Conservation (phyloP, 805 yeast species). For the Ogataea pini region DNA sequence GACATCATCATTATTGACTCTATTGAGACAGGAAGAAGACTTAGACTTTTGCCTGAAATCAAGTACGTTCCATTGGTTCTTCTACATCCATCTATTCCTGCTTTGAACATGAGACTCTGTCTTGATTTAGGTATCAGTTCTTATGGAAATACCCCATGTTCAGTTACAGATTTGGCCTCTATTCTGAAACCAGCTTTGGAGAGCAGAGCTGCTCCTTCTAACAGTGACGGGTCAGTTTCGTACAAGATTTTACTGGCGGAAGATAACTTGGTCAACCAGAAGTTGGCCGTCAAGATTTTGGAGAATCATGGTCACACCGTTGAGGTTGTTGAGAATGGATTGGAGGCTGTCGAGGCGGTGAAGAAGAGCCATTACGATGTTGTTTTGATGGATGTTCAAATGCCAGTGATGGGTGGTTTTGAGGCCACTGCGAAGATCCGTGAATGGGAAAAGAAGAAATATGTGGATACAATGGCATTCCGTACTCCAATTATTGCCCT, state of each 20-base stretch:
- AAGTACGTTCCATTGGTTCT: conserved; percentile 84
- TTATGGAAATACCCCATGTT: conserved; percentile 86
- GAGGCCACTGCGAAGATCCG: conserved; percentile 86
- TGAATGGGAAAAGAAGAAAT: conserved; percentile 84
- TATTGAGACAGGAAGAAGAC: conserved; percentile 67
- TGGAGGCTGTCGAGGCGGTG: conserved; percentile 77
- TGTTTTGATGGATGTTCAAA: conserved; percentile 89
- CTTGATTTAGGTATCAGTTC: conserved; percentile 84
- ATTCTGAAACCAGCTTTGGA: conserved; percentile 84
- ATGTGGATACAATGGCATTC: conserved; percentile 65
- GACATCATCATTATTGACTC: conserved; percentile 85
- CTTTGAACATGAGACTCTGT: conserved; percentile 77
- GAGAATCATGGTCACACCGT: conserved; percentile 86
- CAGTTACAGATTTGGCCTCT: conserved; percentile 77
- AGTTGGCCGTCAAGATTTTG: conserved; percentile 78
- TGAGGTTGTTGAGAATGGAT: conserved; percentile 83
- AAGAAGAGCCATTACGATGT: conserved; percentile 70
- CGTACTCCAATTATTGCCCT: conserved; percentile 87
- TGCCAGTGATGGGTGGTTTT: conserved; percentile 96
- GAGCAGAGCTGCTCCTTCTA: conserved; percentile 75
- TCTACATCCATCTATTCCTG: conserved; percentile 72
- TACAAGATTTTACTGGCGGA: conserved; percentile 80
- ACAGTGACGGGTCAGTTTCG: conserved; percentile 74
- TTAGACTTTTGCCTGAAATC: conserved; percentile 71
- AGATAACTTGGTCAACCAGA: conserved; percentile 85